phyloP scores from a whole-genome alignment of 2,329 filamentous ascomycete species.

The Scedosporium dehoogii region DNA sequence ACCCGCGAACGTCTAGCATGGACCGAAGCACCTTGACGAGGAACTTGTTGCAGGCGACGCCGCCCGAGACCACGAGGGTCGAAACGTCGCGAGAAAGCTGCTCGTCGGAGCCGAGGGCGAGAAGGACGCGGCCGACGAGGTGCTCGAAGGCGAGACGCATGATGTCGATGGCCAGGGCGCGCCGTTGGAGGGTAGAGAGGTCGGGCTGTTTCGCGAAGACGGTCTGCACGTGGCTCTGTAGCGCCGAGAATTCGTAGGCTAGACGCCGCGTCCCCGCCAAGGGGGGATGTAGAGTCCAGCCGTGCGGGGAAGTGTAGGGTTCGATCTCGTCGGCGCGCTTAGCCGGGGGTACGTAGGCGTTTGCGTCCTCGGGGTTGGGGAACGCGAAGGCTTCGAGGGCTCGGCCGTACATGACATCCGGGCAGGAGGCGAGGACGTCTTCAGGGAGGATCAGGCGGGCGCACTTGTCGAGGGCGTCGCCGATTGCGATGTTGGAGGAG shows the following conservation, averaged over 20 bases:
- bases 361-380: constrained; percentile 25
- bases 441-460: constrained; percentile 66
- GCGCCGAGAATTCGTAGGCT: constrained; percentile 64
- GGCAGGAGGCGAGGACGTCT: constrained; percentile 39
- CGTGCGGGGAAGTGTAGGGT: constrained; percentile 25
- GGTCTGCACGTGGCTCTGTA: constrained; percentile 55
- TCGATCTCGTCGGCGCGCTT: constrained; percentile 49
- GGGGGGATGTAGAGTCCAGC: constrained; percentile 62
- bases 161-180: constrained; percentile 57
- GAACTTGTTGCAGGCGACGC: constrained; percentile 79
- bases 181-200: constrained; percentile 51
- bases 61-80: constrained; percentile 76
- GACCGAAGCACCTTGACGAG: constrained; percentile 55
- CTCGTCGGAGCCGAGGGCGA: constrained; percentile 43
- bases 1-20: constrained; percentile 57
- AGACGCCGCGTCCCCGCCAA: constrained; percentile 48
- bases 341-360: constrained; percentile 46
- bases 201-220: constrained; percentile 29
- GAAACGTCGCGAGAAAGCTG: constrained; percentile 25
- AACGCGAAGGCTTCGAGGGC: constrained; percentile 75
- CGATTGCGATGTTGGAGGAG: constrained; percentile 74
- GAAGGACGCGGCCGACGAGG: constrained; percentile 61
- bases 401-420: constrained; percentile 69
- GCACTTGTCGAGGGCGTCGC: constrained; percentile 81
- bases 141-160: constrained; percentile 86